Base-by-base conservation (phyloP, 1,284 basidiomycete species). In the Ganoderma sinense region DNA sequence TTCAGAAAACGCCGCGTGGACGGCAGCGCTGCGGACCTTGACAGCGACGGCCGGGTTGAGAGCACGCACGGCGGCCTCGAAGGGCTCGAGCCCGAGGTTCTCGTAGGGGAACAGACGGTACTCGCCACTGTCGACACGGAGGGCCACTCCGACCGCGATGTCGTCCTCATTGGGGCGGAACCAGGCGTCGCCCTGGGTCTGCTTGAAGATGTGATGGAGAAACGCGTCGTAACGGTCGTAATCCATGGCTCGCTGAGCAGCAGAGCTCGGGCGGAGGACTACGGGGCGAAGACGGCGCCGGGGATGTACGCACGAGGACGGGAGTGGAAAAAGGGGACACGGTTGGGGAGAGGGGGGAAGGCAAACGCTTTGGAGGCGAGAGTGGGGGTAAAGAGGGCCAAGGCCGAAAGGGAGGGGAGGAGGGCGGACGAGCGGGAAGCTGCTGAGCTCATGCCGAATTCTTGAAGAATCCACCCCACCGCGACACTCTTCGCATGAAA, bases 1-100 rank as follows among this genome's bases (percentile, higher is more conserved):
- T 80, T 90, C 89, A 26, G 89, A 86, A 75, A 94, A 86, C 51
- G 94, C 92, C 40, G 94, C 94, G 62, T 94, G 90, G 0, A 95
- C 91, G 4, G 93, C 89, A 1, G 93, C 92, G 75, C 88, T 93
- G 59, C 93, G 87, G 67, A 95, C 84, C 75, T 94, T 94, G 75
- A 96, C 91, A 1, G 94, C 94, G 58, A 94, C 92, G 72, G 93
- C 89, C 39, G 93, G 91, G 80, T 95, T 95, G 69, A 96, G 84
- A 23, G 87, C 86, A 23, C 89, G 84, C 31, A 96, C 87, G 14
- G 93, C 92, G 3, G 87, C 85, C 81, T 93, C 89, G 78, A 93
- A 93, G 0, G 90, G 89, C 71, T 91, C 85, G 73, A 93, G 86
- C 10, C 86, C 84, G 48, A 87, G 82, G 77, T 91, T 87, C 75